These are phyloP conservation scores for Nicotiana obtusifolia DNA, from an alignment of 257 asterid genomes.

Conservation along the genomic window DNA sequence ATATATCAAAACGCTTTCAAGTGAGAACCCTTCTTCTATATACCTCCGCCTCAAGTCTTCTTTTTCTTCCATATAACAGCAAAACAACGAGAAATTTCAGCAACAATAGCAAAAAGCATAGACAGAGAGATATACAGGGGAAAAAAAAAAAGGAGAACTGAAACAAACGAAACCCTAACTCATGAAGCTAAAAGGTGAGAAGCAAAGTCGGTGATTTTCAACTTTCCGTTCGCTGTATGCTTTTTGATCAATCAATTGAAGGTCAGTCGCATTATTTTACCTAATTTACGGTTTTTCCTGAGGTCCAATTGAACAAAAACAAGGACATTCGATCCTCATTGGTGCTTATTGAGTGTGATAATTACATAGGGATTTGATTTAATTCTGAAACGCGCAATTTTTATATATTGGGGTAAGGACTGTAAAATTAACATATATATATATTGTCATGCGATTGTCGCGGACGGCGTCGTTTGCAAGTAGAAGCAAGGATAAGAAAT, in stretches of 20 bases:
- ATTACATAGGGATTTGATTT: not conserved
- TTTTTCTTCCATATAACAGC: not conserved
- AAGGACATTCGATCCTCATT: constrained; percentile 7
- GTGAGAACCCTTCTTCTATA: constrained; percentile 36
- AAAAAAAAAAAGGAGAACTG: not conserved
- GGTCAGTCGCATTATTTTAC: constrained; percentile 47
- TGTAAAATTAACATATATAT: not conserved
- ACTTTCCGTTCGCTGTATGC: constrained; percentile 32
- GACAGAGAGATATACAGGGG: not conserved
- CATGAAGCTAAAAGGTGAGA: not conserved
- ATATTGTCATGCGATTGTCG: constrained; percentile 66
- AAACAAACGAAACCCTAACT: not conserved
- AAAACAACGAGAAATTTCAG: constrained; percentile 4
- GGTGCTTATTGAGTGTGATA: not conserved
- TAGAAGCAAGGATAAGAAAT: constrained; percentile 47
- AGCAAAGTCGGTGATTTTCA: constrained; percentile 27
- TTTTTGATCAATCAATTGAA: constrained; percentile 42
- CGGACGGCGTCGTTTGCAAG: constrained; percentile 44
- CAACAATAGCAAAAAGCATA: not conserved
- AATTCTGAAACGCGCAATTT: constrained; percentile 3
- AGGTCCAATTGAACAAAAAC: constrained; percentile 7
- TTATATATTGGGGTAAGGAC: not conserved
- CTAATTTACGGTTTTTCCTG: constrained; percentile 13
- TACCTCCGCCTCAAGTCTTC: constrained; percentile 55
- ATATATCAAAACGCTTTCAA: constrained; percentile 14